phyloP scores from a whole-genome alignment of 2,329 filamentous ascomycete genomes.

The Claviceps purpurea region DNA sequence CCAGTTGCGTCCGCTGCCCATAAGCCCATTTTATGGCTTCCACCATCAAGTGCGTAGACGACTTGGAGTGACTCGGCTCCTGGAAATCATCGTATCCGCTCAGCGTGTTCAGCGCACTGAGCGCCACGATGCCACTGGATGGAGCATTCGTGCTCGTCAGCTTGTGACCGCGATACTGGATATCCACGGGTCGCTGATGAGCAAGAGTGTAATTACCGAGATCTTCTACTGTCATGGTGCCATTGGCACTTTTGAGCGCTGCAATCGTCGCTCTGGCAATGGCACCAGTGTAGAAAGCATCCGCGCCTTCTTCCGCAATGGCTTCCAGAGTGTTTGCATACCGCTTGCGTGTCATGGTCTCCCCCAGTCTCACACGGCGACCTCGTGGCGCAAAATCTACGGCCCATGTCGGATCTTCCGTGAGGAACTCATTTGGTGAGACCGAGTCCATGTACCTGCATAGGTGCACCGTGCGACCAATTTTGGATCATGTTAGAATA shows the following conservation, averaged over 20 bases:
- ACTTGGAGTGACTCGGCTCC: conserved; percentile 33
- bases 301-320: conserved; percentile 51
- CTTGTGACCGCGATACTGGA: conserved; percentile 57
- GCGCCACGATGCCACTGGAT: conserved; percentile 56
- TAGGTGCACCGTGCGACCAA: no score
- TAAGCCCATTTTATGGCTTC: conserved; percentile 78
- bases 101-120: conserved; percentile 62
- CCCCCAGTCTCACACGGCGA: conserved; percentile 48
- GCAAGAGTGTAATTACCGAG: conserved; percentile 58
- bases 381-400: conserved; percentile 75
- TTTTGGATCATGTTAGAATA: background rate
- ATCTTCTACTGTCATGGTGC: conserved; percentile 66
- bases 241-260: conserved; percentile 48
- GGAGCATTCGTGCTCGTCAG: conserved; percentile 57
- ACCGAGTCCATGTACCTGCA: conserved; percentile 44
- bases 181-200: conserved; percentile 45
- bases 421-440: conserved; percentile 45
- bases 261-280: conserved; percentile 58
- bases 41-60: conserved; percentile 67
- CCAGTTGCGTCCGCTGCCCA: conserved; percentile 57
- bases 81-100: conserved; percentile 57
- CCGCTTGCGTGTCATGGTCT: conserved; percentile 60
- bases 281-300: conserved; percentile 56
- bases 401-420: conserved; percentile 61
- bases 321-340: conserved; percentile 61